phyloP scores from a whole-genome alignment of 148 eudicot species.

The Fagopyrum homotropicum region DNA sequence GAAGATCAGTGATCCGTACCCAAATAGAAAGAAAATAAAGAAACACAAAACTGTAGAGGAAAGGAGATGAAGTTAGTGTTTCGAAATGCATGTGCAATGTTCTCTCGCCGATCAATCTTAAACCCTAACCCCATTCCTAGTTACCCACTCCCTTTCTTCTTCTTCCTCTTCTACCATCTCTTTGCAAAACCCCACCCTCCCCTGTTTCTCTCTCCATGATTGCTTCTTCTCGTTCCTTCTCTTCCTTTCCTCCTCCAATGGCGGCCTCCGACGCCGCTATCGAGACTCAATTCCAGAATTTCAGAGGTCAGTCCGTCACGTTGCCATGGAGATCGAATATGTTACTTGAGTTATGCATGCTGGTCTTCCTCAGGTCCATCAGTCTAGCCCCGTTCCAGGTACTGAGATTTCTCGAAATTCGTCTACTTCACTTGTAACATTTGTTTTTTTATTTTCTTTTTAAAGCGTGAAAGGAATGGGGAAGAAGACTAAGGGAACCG shows the following conservation, averaged over 20 bases:
- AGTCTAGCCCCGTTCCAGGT: constrained; percentile 76
- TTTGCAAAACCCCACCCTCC: constrained; percentile 2
- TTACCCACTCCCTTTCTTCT: background rate
- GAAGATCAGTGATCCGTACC: no score
- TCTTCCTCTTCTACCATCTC: constrained; percentile 6
- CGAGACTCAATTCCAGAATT: constrained; percentile 64
- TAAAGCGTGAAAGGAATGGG: no score
- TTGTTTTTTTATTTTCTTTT: background rate
- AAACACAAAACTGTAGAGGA: background rate
- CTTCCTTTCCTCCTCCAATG: constrained; percentile 34
- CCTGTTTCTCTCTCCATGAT: constrained; percentile 9
- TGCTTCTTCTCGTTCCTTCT: constrained; percentile 14
- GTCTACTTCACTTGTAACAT: background rate
- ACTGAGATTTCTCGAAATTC: background rate
- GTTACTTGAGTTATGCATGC: constrained; percentile 64
- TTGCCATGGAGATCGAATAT: constrained; percentile 66
- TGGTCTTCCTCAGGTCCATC: constrained; percentile 70
- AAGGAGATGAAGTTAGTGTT: constrained; percentile 38
- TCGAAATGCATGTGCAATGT: constrained; percentile 32
- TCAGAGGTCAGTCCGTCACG: constrained; percentile 48
- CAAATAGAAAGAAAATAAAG: no score
- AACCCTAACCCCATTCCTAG: constrained; percentile 31
- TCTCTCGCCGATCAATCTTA: constrained; percentile 26
- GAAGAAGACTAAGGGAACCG: no score
- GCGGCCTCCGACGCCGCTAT: constrained; percentile 37